Base-by-base conservation (phyloP, 495 filamentous ascomycete species). In the Symbiotaphrina buchneri region DNA sequence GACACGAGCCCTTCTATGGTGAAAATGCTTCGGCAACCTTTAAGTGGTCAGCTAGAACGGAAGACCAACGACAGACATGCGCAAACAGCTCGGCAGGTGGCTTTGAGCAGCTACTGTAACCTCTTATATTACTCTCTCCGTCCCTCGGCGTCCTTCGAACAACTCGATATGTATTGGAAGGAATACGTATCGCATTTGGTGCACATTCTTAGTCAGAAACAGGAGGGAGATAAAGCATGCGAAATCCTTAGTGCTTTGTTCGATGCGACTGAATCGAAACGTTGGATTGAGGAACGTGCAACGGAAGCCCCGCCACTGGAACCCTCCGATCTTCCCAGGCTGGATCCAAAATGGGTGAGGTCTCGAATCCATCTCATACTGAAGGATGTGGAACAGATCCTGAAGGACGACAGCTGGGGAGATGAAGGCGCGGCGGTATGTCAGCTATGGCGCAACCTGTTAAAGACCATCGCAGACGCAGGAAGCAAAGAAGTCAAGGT, bases 401-500 rank as follows among this genome's bases (percentile, higher is more conserved):
- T 91, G 3, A 54, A 58, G 20, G 51, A 52, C 18, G 60, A 64
- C 0, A 61, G 67, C 13, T 64, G 65, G 49, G 52, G 56, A 10
- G 39, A 61, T 2, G 47, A 57, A 3, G 52, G 63, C 10, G 55
- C 55, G 4, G 41, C 54, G 4, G 57, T 68, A 17, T 58, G 55
- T 21, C 46, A 48, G 7, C 56, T 85, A 24, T 94, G 87, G 85
- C 46, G 49, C 7, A 59, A 53, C 28, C 65, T 92, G 18, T 61
- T 73, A 10, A 63, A 52, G 8, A 68, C 78, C 5, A 48, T 94
- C 19, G 70, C 72, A 3, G 61, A 71, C 31, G 84, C 87, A 0
- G 77, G 77, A 4, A 71, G 62, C 26, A 87, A 90, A 49, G 87
- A 97, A 45, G 71, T 97, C 33, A 93, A 82, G 40, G 74, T 84